A percentile compares a stretch with the other conserved stretches of the same genome.
Conservation (phyloP, 1,139 yeast genomes). For the Pichia kudriavzevii region DNA sequence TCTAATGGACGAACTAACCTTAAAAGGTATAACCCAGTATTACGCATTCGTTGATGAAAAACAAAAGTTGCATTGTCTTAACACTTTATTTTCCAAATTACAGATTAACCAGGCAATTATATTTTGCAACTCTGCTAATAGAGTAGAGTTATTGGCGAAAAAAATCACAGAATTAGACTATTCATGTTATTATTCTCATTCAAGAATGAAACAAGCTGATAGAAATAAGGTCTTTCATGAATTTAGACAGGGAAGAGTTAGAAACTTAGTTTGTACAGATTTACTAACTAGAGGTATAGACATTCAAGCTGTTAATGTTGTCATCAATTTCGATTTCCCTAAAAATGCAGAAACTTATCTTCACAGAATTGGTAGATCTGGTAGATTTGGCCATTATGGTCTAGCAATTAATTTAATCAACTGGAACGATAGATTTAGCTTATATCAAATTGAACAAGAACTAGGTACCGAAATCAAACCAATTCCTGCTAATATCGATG, state of each 20-base stretch:
- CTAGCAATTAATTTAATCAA: conserved; percentile 92
- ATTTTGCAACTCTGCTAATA: conserved; percentile 91
- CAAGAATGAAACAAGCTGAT: conserved; percentile 95
- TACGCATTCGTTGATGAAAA: conserved; percentile 97
- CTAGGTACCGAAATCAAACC: conserved; percentile 97
- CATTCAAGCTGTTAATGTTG: conserved; percentile 97
- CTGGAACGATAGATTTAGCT: conserved; percentile 92
- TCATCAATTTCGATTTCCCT: conserved; percentile 96
- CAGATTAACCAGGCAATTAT: conserved; percentile 95
- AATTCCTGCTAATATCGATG: conserved; percentile 86
- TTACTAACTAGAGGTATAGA: conserved; percentile 97
- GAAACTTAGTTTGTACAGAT: conserved; percentile 95
- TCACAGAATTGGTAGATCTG: conserved; percentile 69
- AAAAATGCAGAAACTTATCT: conserved; percentile 95
- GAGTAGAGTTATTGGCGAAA: conserved; percentile 92
- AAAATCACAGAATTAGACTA: conserved; percentile 94
- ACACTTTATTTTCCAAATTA: conserved; percentile 86
- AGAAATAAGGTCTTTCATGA: conserved; percentile 98
- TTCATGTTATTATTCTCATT: conserved; percentile 95
- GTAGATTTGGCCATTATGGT: conserved; percentile 98
- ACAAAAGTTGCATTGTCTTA: conserved; percentile 90
- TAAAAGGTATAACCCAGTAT: conserved; percentile 93
- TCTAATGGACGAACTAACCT: conserved; percentile 93
- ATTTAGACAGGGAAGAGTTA: conserved; percentile 95
- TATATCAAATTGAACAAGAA: conserved; percentile 94